Evolutionary conservation across 768 basidiomycete genomes (phyloP).

Genomic region (Tephrocybe sp.): DNA sequence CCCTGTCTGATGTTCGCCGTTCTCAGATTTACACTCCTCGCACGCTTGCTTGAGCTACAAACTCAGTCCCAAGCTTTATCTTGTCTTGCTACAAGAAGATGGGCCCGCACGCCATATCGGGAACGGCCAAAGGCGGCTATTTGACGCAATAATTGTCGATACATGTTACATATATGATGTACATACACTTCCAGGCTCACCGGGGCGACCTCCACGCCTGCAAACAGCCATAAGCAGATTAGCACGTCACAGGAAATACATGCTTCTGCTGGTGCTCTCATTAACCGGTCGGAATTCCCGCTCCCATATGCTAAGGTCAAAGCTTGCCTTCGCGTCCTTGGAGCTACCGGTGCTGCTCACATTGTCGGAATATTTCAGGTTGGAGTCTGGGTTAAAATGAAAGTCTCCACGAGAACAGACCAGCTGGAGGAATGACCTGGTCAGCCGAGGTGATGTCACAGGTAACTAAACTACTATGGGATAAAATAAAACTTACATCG

Average conservation of each 20-base stretch:
- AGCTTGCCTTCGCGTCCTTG: constrained; percentile 1
- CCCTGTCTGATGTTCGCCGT: constrained; percentile 7
- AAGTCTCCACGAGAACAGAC: constrained; percentile 51
- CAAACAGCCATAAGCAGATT: neutral
- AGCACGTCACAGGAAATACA: constrained; percentile 24
- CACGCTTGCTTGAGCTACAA: neutral
- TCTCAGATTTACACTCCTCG: neutral
- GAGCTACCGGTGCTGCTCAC: constrained; percentile 16
- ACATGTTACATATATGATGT: constrained; percentile 10
- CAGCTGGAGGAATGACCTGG: constrained; percentile 30
- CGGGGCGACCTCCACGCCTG: neutral
- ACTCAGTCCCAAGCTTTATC: neutral
- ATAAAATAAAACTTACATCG: constrained; percentile 37
- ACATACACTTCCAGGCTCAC: neutral
- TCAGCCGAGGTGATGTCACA: constrained; percentile 12
- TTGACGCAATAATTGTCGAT: neutral
- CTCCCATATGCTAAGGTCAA: constrained; percentile 25
- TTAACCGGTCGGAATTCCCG: constrained; percentile 19
- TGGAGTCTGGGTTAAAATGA: constrained; percentile 35
- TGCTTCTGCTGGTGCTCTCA: constrained; percentile 12
- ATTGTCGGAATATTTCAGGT: constrained; percentile 23
- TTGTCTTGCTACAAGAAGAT: neutral
- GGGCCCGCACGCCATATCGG: neutral
- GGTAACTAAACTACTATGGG: neutral
- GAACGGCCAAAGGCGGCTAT: neutral